Evolutionary conservation across 176 grass and related monocot genomes (phyloP).

Genomic region (Musa troglodytarum): DNA sequence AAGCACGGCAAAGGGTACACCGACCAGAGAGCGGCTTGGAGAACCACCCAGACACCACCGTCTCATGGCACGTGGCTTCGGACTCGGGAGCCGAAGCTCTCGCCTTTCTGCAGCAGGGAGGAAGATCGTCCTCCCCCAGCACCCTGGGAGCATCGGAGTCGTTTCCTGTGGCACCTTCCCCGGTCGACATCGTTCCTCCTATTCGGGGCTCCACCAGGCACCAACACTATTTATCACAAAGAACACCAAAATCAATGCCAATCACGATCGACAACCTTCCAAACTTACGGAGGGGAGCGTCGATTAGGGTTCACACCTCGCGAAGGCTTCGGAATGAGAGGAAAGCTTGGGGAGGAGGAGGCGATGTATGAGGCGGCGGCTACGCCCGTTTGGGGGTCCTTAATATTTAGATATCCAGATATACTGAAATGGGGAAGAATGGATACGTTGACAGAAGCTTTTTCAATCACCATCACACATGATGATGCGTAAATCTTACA

Average conservation of each 20-base stretch:
- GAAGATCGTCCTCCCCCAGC: constrained; percentile 16
- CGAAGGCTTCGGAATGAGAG: neutral
- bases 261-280: neutral
- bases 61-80: constrained; percentile 83
- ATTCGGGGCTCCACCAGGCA: neutral
- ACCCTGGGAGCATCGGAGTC: neutral
- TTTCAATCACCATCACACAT: no score
- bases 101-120: constrained; percentile 91
- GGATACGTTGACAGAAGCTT: no score
- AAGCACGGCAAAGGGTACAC: neutral
- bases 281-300: neutral
- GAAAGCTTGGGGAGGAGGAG: neutral
- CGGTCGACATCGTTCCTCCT: neutral
- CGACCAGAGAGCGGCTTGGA: constrained; percentile 32
- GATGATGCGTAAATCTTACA: no score
- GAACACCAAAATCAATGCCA: no score
- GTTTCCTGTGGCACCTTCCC: constrained; percentile 3
- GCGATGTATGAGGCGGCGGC: neutral
- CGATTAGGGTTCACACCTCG: neutral
- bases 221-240: neutral
- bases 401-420: no score
- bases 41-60: constrained; percentile 88
- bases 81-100: constrained; percentile 50
- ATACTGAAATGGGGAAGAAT: no score
- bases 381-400: no score